Conservation (phyloP, 2,329 filamentous ascomycete genomes). For the Colletotrichum musicola region DNA sequence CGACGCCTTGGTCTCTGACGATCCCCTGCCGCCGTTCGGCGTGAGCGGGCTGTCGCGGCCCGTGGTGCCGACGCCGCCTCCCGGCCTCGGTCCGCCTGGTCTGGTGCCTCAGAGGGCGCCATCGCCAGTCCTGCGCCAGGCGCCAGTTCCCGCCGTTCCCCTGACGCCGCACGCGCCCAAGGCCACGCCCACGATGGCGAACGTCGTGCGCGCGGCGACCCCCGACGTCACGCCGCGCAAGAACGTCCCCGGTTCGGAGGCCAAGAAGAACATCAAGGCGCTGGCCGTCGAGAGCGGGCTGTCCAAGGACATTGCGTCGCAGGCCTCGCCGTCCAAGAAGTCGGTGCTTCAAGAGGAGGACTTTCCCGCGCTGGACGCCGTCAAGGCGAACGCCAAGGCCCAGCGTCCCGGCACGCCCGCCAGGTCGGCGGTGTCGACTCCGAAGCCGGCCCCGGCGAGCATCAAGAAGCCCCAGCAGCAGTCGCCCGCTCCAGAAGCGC, state of each 20-base stretch:
- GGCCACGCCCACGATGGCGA: constrained; percentile 44
- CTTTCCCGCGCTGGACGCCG: constrained; percentile 69
- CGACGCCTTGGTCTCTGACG: constrained; percentile 76
- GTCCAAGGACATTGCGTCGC: constrained; percentile 59
- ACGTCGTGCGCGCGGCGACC: constrained; percentile 41
- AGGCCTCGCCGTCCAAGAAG: constrained; percentile 47
- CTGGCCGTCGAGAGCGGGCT: constrained; percentile 60
- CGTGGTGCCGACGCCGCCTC: constrained; percentile 25
- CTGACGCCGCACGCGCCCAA: constrained; percentile 26
- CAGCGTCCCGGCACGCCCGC: constrained; percentile 47
- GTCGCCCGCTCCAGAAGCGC: constrained; percentile 5
- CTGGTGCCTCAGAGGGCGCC: constrained; percentile 57
- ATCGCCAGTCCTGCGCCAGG: constrained; percentile 44
- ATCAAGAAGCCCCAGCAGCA: constrained; percentile 49
- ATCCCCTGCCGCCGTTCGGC: constrained; percentile 45
- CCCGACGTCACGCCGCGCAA: constrained; percentile 50
- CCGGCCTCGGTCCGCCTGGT: constrained; percentile 54
- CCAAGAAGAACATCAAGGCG: constrained; percentile 60
- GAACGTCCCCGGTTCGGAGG: constrained; percentile 48
- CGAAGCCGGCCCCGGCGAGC: constrained; percentile 50
- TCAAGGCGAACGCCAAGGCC: constrained; percentile 55
- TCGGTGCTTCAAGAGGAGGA: constrained; percentile 69
- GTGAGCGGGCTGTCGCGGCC: constrained; percentile 1
- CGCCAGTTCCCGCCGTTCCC: constrained; percentile 38
- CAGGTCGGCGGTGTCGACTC: constrained; percentile 50